Base-by-base conservation (phyloP, 208 protist genomes). In the Crithidia fasciculata region DNA sequence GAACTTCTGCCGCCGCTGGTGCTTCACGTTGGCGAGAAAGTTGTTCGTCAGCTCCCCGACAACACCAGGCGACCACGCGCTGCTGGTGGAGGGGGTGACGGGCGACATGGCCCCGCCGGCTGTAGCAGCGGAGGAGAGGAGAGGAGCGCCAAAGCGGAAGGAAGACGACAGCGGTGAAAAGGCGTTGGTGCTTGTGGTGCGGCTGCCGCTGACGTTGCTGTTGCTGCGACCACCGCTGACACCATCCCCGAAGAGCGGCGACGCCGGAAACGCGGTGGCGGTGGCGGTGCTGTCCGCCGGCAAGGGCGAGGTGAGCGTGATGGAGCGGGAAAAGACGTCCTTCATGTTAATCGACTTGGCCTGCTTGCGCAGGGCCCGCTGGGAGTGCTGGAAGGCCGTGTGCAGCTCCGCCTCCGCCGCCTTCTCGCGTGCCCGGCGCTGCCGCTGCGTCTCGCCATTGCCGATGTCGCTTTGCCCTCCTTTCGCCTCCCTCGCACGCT, bases 1-100 rank as follows among this genome's bases (percentile, higher is more conserved):
- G 59, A 87, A 80, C 16, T 72, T 86, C 60, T 91, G 83, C 60
- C 81, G 72, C 49, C 86, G 82, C 67, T 88, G 77, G 50, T 85
- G 74, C 47, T 88, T 58, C 39, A 94, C 88, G 53, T 69, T 84
- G 18, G 85, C 83, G 16, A 96, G 79, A 60, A 96, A 94, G n/a
- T 74, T 86, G 63, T 72, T 88, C 16, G 92, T 96, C 71, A 96
- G 84, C 72, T 84, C 81, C 0, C 68, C 75, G 1, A 82, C 88
- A 8, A 91, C 50, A 10, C 70, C 54, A 0, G 89, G 86, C 4
- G 86, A 93, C 90, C 92, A 96, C 10, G 71, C 65, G 9, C 85
- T 88, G 47, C 85, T 80, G 55, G 50, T 53, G n/a, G 79, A 68
- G 4, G 83, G 72, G 28, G 80, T 74, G 41, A 57, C 68, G 41